Evolutionary conservation across 2,329 filamentous ascomycete species (phyloP).

Genomic region (Alternaria rosae): DNA sequence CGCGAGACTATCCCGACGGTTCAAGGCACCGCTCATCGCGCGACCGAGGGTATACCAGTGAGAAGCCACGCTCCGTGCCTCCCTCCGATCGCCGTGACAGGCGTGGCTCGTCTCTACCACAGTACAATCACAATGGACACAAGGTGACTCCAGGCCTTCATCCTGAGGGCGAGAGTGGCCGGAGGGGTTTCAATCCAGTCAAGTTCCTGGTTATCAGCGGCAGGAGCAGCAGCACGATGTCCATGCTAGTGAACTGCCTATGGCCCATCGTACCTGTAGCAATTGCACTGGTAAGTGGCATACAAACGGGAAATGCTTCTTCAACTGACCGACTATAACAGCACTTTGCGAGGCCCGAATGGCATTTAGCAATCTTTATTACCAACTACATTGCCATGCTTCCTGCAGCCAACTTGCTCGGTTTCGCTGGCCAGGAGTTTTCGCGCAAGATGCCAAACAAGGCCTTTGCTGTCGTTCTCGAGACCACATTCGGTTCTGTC

Average conservation of each 20-base stretch:
- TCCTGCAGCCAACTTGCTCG: conserved; percentile 76
- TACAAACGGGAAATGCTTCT: not conserved
- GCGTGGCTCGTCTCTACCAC: conserved; percentile 35
- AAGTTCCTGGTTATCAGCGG: conserved; percentile 71
- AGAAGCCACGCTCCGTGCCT: conserved; percentile 30
- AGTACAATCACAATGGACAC: conserved; percentile 56
- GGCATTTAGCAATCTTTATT: conserved; percentile 70
- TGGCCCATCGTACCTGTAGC: conserved; percentile 79
- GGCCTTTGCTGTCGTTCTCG: conserved; percentile 69
- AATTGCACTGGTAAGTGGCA: conserved; percentile 64
- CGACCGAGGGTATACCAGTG: conserved; percentile 31
- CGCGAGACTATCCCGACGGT: conserved; percentile 22
- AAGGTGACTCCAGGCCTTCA: conserved; percentile 53
- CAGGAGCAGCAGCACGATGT: conserved; percentile 68
- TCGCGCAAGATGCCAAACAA: conserved; percentile 75
- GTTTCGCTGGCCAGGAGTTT: conserved; percentile 76
- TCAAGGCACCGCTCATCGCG: conserved; percentile 20
- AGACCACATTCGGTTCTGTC: conserved; percentile 70
- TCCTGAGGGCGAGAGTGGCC: conserved; percentile 71
- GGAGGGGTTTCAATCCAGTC: conserved; percentile 68
- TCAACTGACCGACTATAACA: conserved; percentile 24
- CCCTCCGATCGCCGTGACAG: conserved; percentile 16
- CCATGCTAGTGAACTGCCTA: conserved; percentile 71
- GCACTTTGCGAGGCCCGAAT: conserved; percentile 62
- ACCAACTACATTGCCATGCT: conserved; percentile 80